phyloP scores from a whole-genome alignment of 2,329 filamentous ascomycete species.

The Magnaporthiopsis poae region DNA sequence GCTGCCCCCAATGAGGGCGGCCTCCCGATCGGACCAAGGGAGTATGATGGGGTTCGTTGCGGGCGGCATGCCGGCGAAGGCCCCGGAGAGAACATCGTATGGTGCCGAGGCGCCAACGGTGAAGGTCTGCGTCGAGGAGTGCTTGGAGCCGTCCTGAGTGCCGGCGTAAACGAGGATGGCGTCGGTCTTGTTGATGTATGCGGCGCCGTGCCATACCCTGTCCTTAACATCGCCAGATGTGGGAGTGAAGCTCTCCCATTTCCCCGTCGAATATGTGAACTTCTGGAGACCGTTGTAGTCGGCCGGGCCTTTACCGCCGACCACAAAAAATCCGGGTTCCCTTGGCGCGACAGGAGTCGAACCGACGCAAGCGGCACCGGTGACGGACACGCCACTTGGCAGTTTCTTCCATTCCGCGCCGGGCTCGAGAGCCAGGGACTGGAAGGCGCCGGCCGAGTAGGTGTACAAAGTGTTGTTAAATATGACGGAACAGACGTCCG shows the following conservation, averaged over 20 bases:
- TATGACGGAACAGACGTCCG: constrained; percentile 72
- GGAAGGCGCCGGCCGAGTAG: constrained; percentile 65
- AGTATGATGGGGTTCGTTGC: constrained; percentile 64
- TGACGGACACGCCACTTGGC: constrained; percentile 57
- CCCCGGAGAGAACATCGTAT: constrained; percentile 41
- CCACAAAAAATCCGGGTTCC: constrained; percentile 61
- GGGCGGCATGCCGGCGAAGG: constrained; percentile 50
- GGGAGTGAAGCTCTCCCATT: constrained; percentile 40
- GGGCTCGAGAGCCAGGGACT: constrained; percentile 58
- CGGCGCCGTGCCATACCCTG: constrained; percentile 63
- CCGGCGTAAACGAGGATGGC: constrained; percentile 76
- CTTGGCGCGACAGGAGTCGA: constrained; percentile 49
- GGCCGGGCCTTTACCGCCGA: constrained; percentile 57
- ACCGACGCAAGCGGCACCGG: constrained; percentile 67
- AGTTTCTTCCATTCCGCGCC: constrained; percentile 64
- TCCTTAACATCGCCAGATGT: constrained; percentile 50
- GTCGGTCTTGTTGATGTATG: constrained; percentile 60
- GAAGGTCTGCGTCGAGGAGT: constrained; percentile 64
- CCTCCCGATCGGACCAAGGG: constrained; percentile 61
- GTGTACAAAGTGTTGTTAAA: constrained; percentile 76
- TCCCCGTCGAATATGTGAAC: constrained; percentile 42
- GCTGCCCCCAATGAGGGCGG: constrained; percentile 65
- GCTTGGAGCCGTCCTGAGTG: constrained; percentile 47
- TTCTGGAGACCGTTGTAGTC: constrained; percentile 68
- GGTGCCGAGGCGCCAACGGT: constrained; percentile 58